These are phyloP conservation scores for Mycoemilia scoparia DNA, from an alignment of 192 early-diverging fungal species.

Conservation along the genomic window DNA sequence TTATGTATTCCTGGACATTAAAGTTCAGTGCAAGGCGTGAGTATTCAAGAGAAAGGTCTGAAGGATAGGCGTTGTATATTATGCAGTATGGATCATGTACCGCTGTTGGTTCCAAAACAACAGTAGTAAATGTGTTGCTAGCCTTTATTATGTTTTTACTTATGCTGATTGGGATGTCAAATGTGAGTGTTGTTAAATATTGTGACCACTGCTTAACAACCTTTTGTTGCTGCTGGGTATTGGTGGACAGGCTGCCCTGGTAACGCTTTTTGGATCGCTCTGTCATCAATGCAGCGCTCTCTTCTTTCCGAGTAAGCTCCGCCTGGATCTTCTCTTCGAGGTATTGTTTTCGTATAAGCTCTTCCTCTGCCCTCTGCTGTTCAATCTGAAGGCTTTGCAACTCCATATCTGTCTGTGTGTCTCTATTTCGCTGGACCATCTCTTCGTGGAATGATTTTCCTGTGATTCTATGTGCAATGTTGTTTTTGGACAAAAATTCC, in stretches of 20 bases:
- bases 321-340: slow-evolving; percentile 17
- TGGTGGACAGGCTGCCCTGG: slow-evolving; percentile 9
- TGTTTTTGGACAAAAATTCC: slow-evolving; percentile 39
- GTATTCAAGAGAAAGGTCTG: slow-evolving; percentile 6
- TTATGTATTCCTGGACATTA: background rate
- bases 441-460: slow-evolving; percentile 24
- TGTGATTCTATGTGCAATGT: slow-evolving; percentile 29
- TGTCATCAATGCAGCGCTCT: slow-evolving; percentile 6
- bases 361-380: slow-evolving; percentile 5
- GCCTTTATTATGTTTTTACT: slow-evolving; percentile 5
- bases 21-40: background rate
- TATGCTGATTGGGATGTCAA: slow-evolving; percentile 5
- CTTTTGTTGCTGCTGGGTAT: slow-evolving; percentile 17
- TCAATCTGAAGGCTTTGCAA: slow-evolving; percentile 5
- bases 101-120: slow-evolving; percentile 20
- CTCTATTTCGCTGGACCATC: slow-evolving; percentile 21
- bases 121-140: slow-evolving; percentile 13
- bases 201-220: slow-evolving; percentile 21
- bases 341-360: slow-evolving; percentile 10
- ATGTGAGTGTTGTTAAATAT: slow-evolving; percentile 19
- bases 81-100: slow-evolving; percentile 12
- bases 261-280: slow-evolving; percentile 11
- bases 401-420: slow-evolving; percentile 10
- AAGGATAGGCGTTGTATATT: slow-evolving; percentile 24
- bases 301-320: slow-evolving; percentile 23